Evolutionary conservation across 2,329 filamentous ascomycete genomes (phyloP), one percentile per base, ranked within the genome.

Genomic region (Rugonectria rugulosa): DNA sequence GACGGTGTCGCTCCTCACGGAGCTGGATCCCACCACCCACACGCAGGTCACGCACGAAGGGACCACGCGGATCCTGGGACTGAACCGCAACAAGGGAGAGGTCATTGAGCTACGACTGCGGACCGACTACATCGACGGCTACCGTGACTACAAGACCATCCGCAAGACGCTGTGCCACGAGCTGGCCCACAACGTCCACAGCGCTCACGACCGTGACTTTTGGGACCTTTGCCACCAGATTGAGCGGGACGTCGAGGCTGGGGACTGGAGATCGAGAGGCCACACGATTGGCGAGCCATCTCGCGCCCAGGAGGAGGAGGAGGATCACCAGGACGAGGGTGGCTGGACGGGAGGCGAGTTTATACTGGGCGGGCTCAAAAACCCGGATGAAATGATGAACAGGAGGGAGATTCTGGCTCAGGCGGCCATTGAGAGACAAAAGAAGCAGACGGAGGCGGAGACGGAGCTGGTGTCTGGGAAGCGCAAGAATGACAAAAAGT

Each of bases 111-210:
- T 99, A 58, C 81, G 95, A 0, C 76, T 99, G 29, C 81, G 95
- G n/a, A 98, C 95, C 1, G 95, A 99, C 75, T 90, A 3, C 92
- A 95, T 71, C n/a, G 92, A 97, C 72, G 95, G 95, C 1, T 98
- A 97, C 69, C 80, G 95, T 31, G 92, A 97, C 71, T 99, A 98
- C 76, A 88, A 89, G 66, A 93, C 89, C 0, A 96, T 99, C 43
- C 85, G 95, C 46, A 91, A 90, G 65, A 98, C 95, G 40, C 79
- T 99, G 11, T 98, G 94, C 70, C 95, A 99, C 76, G 95, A 99
- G 77, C 80, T 99, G 15, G 89, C 93, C 62, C 95, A 99, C 74
- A 97, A 97, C 67, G 91, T 97, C 9, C 88, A 89, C 75, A 81
- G 89, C 0, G 86, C 89, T 0, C 95, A 99, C 72, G 92, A 98